Evolutionary conservation across 345 rosid genomes (phyloP).

Genomic region (Iberis pinnata): DNA sequence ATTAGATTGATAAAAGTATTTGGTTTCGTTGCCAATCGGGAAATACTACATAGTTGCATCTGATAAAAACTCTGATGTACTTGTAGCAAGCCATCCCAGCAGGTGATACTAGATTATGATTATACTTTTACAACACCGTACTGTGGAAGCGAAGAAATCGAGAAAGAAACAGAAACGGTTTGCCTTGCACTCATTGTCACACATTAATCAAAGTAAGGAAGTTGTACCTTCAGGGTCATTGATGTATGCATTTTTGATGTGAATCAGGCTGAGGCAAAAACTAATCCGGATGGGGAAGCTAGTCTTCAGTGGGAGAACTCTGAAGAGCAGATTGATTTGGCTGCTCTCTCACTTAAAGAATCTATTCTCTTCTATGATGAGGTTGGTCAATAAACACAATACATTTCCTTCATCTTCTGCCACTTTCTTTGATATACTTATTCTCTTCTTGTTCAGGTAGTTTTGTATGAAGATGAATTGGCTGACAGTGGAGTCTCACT

Average conservation of each 20-base stretch:
- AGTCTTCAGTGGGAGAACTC: slow-evolving; percentile 74
- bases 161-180: slow-evolving; percentile 43
- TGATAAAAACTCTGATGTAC: slow-evolving; percentile 21
- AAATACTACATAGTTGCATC: slow-evolving; percentile 4
- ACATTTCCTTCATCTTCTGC: not conserved
- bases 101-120: slow-evolving; percentile 94
- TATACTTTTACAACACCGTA: slow-evolving; percentile 95
- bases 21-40: not conserved
- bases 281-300: slow-evolving; percentile 19
- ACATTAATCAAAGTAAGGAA: not conserved
- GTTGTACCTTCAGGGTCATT: slow-evolving; percentile 1
- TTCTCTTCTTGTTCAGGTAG: slow-evolving; percentile 47
- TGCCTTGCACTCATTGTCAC: slow-evolving; percentile 13
- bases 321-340: slow-evolving; percentile 65
- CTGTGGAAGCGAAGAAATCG: slow-evolving; percentile 63
- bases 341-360: slow-evolving; percentile 68
- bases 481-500: slow-evolving; percentile 93
- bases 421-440: slow-evolving; percentile 5
- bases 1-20: not conserved
- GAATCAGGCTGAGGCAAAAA: slow-evolving; percentile 22
- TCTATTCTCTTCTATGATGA: slow-evolving; percentile 98
- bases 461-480: slow-evolving; percentile 93
- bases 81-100: slow-evolving; percentile 83
- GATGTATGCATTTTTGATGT: not conserved
- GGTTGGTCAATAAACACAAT: slow-evolving; percentile 32